Percentiles rank a stretch among this genome's conserved stretches.
Evolutionary conservation across 306 rosid species (phyloP).

Genomic region (Acacia acuminata): DNA sequence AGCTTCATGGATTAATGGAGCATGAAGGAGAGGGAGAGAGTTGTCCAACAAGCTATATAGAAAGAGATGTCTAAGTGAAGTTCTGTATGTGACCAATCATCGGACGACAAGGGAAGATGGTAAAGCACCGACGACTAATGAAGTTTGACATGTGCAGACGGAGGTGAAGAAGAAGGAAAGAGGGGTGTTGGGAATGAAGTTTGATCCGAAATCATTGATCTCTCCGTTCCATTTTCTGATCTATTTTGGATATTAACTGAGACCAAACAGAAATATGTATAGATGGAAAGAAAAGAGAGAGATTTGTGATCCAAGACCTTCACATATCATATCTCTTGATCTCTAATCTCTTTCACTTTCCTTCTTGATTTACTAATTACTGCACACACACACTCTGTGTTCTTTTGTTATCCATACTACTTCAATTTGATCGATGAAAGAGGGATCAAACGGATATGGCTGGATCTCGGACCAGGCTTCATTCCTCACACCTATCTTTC

Average conservation of each 20-base stretch:
- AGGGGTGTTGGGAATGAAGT: slow-evolving; percentile 33
- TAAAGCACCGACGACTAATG: background rate
- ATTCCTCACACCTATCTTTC: slow-evolving; percentile 51
- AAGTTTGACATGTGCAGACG: background rate
- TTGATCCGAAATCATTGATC: slow-evolving; percentile 35
- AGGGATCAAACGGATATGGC: background rate
- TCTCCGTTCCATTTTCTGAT: slow-evolving; percentile 3
- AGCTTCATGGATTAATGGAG: background rate
- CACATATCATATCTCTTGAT: background rate
- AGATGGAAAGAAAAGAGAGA: background rate
- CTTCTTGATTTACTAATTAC: background rate
- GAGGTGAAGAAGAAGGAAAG: slow-evolving; percentile 11
- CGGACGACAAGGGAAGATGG: background rate
- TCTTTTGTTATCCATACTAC: background rate
- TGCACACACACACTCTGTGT: background rate
- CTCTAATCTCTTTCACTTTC: background rate
- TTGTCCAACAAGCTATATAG: slow-evolving; percentile 7
- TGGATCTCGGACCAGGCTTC: slow-evolving; percentile 72
- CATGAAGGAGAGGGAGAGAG: background rate
- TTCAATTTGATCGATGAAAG: background rate
- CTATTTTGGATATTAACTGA: background rate
- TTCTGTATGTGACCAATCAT: background rate
- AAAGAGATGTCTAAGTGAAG: background rate
- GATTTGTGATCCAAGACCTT: slow-evolving; percentile 5
- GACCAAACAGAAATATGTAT: background rate